Percentiles rank a stretch among this genome's conserved stretches.
Conservation (phyloP, 768 basidiomycete genomes). For the Amanita pallidorosea region DNA sequence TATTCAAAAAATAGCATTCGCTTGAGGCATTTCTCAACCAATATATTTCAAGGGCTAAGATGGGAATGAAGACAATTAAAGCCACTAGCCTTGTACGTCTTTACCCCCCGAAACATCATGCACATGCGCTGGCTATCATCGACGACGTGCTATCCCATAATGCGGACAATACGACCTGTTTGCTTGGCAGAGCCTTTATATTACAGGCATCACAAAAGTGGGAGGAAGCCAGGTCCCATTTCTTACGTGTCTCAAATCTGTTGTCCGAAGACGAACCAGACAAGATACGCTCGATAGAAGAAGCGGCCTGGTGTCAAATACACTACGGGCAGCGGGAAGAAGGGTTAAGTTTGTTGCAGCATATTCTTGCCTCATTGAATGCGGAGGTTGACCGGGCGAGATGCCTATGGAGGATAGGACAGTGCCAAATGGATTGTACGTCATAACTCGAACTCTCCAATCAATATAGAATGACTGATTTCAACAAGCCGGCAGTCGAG, state of each 20-base stretch:
- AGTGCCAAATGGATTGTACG: constrained; percentile 58
- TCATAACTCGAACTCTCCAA: not conserved
- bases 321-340: constrained; percentile 36
- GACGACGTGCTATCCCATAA: constrained; percentile 58
- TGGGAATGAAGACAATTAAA: constrained; percentile 61
- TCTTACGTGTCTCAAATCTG: constrained; percentile 44
- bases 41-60: constrained; percentile 36
- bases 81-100: constrained; percentile 75
- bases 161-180: constrained; percentile 48
- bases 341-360: constrained; percentile 37
- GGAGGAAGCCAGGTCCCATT: constrained; percentile 53
- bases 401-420: constrained; percentile 80
- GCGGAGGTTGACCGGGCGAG: constrained; percentile 54
- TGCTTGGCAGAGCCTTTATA: constrained; percentile 72
- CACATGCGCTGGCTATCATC: constrained; percentile 63
- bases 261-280: constrained; percentile 32
- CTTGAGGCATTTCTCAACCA: not conserved
- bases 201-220: constrained; percentile 55
- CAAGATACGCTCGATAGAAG: constrained; percentile 63
- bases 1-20: constrained; percentile 13
- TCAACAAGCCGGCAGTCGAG: constrained; percentile 32
- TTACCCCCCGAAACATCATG: constrained; percentile 85
- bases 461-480: not conserved
- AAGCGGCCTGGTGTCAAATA: constrained; percentile 75
- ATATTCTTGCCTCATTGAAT: constrained; percentile 34